Conservation (phyloP, 164 flowering plant species). For the Magnolia changhungtana region DNA sequence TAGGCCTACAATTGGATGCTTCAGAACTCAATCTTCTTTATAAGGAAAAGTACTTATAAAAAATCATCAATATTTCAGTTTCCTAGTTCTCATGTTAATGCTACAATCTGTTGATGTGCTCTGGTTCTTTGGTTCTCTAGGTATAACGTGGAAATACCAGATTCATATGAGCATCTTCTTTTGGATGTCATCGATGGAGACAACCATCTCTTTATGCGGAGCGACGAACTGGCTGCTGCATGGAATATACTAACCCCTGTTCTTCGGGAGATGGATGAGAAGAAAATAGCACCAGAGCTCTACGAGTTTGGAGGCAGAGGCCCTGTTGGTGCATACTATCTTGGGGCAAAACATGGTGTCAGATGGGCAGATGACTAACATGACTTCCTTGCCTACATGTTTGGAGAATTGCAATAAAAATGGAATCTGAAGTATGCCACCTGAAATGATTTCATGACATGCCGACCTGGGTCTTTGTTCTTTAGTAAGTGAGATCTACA, state of each 20-base stretch:
- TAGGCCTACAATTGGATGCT: conserved; percentile 55
- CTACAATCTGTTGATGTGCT: background rate
- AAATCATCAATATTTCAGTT: background rate
- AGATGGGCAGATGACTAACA: conserved; percentile 38
- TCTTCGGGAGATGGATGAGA: conserved; percentile 44
- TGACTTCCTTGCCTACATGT: background rate
- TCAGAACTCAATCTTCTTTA: conserved; percentile 59
- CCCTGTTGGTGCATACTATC: conserved; percentile 37
- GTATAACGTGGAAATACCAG: conserved; percentile 59
- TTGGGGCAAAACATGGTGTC: conserved; percentile 41
- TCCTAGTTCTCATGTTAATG: background rate
- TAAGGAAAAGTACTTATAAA: conserved; percentile 43
- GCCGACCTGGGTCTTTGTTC: background rate
- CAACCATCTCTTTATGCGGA: conserved; percentile 58
- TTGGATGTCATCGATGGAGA: conserved; percentile 66
- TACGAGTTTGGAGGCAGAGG: conserved; percentile 48
- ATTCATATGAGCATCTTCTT: conserved; percentile 66
- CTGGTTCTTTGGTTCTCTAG: conserved; percentile 17
- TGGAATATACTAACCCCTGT: conserved; percentile 58
- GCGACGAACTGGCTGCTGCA: conserved; percentile 63
- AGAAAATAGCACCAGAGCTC: conserved; percentile 46
- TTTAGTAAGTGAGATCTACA: background rate
- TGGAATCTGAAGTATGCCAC: too few relatives aligned
- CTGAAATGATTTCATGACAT: background rate
- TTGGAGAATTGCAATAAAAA: background rate